Base-by-base conservation (phyloP, 1,284 basidiomycete species). In the Megacollybia platyphylla region DNA sequence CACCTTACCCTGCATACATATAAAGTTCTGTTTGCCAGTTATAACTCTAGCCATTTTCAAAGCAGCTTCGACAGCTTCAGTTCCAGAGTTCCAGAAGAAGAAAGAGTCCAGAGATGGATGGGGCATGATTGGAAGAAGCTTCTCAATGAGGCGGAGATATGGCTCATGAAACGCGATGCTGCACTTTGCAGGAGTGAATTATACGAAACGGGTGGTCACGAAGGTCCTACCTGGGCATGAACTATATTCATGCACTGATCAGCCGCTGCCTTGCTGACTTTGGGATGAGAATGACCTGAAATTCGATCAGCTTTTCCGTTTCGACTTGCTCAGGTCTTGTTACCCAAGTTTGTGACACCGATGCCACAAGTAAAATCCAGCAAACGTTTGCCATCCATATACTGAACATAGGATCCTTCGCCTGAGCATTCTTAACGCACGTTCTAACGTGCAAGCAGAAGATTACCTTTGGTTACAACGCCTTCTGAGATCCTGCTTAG, bases 31-130 rank as follows among this genome's bases (percentile, higher is more conserved):
- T 48, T 77, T 72, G 37, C 78, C 76, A 1, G 91, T 96, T 29
- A 81, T 66, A 11, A 62, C 59, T 32, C 92, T 75, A 1, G 87
- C 85, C 63, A 87, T 76, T 63, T 91, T 91, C 46, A 92, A 58
- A 1, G 84, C 68, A 1, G 79, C 87, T 62, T 96, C 88, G 32
- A 91, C 73, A 0, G 89, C 91, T 57, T 96, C 92, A 2, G 88
- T 84, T 10, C 90, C 91, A 4, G 90, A 94, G 68, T 92, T 97
- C 86, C 87, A 90, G 62, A 93, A 87, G 72, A 89, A 94, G 72
- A 97, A 93, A 13, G 88, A 88, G 61, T 93, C 86, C 36, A 97
- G 72, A 2, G 89, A 91, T 0, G 79, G 69, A 60, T 94, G 68
- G 1, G 92, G 89, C 77, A 91, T 86, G 49, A 85, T 63, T 1